Conservation (phyloP, 108 stramenopile species). For the Skeletonema tropicum region DNA sequence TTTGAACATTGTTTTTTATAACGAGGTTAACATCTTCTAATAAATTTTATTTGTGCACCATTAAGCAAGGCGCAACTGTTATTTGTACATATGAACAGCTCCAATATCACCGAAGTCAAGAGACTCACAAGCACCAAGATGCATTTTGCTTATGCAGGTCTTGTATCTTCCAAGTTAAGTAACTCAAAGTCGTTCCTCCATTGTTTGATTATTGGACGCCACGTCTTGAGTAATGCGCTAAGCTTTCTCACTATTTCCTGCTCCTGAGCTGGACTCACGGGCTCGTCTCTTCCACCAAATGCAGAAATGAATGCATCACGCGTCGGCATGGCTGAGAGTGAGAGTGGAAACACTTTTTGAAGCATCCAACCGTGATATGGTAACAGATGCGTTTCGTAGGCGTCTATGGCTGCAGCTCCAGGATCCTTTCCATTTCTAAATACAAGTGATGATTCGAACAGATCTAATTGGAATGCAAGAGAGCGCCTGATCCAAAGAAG, state of each 20-base stretch:
- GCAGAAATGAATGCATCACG: conserved; percentile 33
- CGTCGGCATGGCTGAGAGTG: conserved; percentile 33
- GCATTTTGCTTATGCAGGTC: conserved; percentile 29
- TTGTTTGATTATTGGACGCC: conserved; percentile 44
- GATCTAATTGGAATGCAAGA: conserved; percentile 5
- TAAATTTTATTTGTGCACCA: background rate
- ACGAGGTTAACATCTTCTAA: background rate
- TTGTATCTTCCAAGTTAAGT: conserved; percentile 51
- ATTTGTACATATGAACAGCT: background rate
- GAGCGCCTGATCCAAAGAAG: conserved; percentile 8
- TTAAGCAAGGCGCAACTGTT: background rate
- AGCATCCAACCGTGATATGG: conserved; percentile 43
- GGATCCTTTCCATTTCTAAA: background rate
- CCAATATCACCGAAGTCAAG: too few relatives aligned
- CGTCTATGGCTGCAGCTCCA: conserved; percentile 18
- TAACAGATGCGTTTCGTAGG: conserved; percentile 9
- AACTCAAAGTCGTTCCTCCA: conserved; percentile 53
- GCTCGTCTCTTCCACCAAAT: conserved; percentile 49
- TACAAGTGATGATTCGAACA: conserved; percentile 6
- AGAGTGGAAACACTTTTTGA: conserved; percentile 38
- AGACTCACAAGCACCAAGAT: background rate
- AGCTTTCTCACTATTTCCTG: conserved; percentile 40
- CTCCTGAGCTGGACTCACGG: conserved; percentile 29
- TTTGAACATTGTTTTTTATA: too few relatives aligned
- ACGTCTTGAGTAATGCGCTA: conserved; percentile 20